A percentile compares a stretch with the other conserved stretches of the same genome.
Evolutionary conservation across 768 basidiomycete species (phyloP).

Genomic region (Tricholoma flavovirens): DNA sequence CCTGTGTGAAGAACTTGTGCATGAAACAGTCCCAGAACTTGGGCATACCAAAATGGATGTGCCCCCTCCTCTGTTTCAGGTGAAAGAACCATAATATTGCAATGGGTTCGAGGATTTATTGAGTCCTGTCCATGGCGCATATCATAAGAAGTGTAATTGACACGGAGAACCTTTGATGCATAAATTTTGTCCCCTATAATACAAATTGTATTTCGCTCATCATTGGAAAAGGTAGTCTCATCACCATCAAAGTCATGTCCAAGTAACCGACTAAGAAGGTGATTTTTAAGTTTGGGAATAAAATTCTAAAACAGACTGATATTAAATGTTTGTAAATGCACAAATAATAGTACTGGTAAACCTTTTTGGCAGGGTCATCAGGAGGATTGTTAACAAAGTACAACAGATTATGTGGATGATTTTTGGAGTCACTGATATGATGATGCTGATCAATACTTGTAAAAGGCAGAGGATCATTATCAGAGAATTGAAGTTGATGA

Average conservation of each 20-base stretch:
- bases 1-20: constrained; percentile 18
- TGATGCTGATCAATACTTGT: not conserved
- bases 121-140: not conserved
- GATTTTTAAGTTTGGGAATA: no score
- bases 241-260: no score
- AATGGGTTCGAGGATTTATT: no score
- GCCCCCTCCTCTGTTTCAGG: constrained; percentile 11
- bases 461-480: not conserved
- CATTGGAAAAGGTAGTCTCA: not conserved
- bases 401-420: no score
- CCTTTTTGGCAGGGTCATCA: not conserved
- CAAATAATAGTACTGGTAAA: not conserved
- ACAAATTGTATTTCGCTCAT: not conserved
- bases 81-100: constrained; percentile 27
- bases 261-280: not conserved
- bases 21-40: constrained; percentile 28
- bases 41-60: constrained; percentile 32
- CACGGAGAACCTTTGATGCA: not conserved
- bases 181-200: not conserved
- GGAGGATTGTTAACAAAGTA: no score
- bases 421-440: no score
- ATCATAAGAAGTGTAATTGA: no score
- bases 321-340: not conserved
- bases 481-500: not conserved
- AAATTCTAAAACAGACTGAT: not conserved